Conservation (phyloP, 306 rosid species). For the Sicyos baderoa region DNA sequence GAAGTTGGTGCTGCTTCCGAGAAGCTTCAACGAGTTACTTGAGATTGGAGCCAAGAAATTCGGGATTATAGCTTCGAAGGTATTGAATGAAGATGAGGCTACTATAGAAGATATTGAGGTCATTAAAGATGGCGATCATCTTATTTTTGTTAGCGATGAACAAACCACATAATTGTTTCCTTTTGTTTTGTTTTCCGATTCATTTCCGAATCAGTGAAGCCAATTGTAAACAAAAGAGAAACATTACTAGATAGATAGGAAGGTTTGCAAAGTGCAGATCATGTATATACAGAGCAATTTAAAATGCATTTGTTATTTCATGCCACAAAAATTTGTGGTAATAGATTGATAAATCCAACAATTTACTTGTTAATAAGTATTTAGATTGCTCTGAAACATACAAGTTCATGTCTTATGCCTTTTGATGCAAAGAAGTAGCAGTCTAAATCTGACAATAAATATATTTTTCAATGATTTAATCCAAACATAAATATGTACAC, state of each 20-base stretch:
- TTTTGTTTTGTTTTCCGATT: background rate
- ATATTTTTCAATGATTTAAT: no score
- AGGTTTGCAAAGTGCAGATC: slow-evolving; percentile 7
- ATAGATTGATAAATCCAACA: background rate
- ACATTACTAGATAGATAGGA: background rate
- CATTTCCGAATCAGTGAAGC: background rate
- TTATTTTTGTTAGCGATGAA: slow-evolving; percentile 36
- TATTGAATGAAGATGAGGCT: slow-evolving; percentile 54
- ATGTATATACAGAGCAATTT: slow-evolving; percentile 4
- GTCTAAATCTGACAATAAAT: background rate
- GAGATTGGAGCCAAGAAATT: slow-evolving; percentile 65
- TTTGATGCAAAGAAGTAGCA: background rate
- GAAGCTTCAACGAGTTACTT: slow-evolving; percentile 49
- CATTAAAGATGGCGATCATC: slow-evolving; percentile 81
- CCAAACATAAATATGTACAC: no score
- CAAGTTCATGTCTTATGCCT: no score
- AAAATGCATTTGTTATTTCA: background rate
- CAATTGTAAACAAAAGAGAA: background rate
- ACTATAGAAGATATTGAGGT: slow-evolving; percentile 67
- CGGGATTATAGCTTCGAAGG: slow-evolving; percentile 33
- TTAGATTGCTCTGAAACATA: no score
- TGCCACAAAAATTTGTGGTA: background rate
- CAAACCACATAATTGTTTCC: background rate
- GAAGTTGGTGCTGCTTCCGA: slow-evolving; percentile 67
- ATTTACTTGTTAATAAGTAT: no score